Conservation (phyloP, 805 yeast species). For the Saccharomycopsis fibuligera region DNA sequence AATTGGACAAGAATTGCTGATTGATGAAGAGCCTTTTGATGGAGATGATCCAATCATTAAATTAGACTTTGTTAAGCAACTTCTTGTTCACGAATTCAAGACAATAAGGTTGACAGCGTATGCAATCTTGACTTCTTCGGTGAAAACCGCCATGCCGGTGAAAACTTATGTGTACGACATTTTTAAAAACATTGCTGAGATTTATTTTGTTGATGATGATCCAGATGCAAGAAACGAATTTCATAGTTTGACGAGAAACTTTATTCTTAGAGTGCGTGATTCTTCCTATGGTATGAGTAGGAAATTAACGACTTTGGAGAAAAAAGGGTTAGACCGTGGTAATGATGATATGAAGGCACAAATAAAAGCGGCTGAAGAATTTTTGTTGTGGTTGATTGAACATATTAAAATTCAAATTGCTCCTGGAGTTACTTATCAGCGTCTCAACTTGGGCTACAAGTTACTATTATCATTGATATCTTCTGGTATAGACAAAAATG, state of each 20-base stretch:
- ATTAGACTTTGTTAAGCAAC: conserved; percentile 27
- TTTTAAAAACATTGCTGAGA: conserved; percentile 38
- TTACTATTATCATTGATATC: conserved; percentile 40
- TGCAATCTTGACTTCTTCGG: conserved; percentile 53
- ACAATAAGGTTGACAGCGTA: conserved; percentile 45
- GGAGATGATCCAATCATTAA: conserved; percentile 30
- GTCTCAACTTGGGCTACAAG: conserved; percentile 42
- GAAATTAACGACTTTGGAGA: conserved; percentile 39
- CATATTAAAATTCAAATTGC: conserved; percentile 35
- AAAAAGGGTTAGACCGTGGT: conserved; percentile 23
- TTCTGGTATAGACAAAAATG: conserved; percentile 50
- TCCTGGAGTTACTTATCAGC: conserved; percentile 55
- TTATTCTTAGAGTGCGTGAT: conserved; percentile 60
- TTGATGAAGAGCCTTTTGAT: conserved; percentile 46
- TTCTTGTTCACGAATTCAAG: conserved; percentile 40
- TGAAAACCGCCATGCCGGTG: conserved; percentile 55
- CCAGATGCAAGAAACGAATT: conserved; percentile 65
- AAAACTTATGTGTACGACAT: conserved; percentile 38
- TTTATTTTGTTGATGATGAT: conserved; percentile 56
- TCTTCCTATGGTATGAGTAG: conserved; percentile 55
- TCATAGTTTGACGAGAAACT: conserved; percentile 52
- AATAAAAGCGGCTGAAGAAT: conserved; percentile 32
- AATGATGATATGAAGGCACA: conserved; percentile 9
- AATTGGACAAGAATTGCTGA: conserved; percentile 56
- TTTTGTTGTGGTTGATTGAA: conserved; percentile 35